Conservation (phyloP, 306 rosid species). For the Pachyrhizus erosus region DNA sequence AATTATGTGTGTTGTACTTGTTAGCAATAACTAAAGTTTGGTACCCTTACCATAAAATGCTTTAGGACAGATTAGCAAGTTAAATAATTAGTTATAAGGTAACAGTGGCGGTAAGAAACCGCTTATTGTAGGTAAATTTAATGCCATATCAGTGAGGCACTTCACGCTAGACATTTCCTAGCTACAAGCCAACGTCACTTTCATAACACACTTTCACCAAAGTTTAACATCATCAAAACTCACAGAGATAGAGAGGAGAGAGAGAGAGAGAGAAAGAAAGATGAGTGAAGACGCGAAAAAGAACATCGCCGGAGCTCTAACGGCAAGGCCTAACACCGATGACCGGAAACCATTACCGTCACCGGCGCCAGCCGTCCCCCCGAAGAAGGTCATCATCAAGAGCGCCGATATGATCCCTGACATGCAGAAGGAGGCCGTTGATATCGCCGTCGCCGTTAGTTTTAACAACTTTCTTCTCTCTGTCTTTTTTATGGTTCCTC, state of each 20-base stretch:
- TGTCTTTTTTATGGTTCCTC: not conserved
- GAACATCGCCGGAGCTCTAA: conserved; percentile 56
- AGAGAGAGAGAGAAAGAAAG: not conserved
- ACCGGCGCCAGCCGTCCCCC: conserved; percentile 36
- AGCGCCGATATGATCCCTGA: conserved; percentile 89
- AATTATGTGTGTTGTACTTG: no score
- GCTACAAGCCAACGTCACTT: no score
- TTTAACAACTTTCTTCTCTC: conserved; percentile 4
- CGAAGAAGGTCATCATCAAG: conserved; percentile 75
- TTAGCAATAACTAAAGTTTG: no score
- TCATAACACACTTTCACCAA: no score
- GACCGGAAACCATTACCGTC: conserved; percentile 53
- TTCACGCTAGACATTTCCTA: no score
- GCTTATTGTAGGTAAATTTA: no score
- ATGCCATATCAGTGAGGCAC: no score
- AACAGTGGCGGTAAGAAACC: no score
- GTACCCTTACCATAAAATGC: no score
- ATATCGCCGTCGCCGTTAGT: conserved; percentile 79
- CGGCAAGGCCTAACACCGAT: conserved; percentile 58
- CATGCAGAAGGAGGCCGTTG: conserved; percentile 86
- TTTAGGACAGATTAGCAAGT: no score
- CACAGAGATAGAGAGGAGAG: not conserved
- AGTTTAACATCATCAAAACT: not conserved
- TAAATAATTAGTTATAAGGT: no score
- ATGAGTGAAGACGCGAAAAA: conserved; percentile 76